Conservation (phyloP, 2,329 filamentous ascomycete genomes). For the Ophiognomonia clavigignenti-juglandacearum region DNA sequence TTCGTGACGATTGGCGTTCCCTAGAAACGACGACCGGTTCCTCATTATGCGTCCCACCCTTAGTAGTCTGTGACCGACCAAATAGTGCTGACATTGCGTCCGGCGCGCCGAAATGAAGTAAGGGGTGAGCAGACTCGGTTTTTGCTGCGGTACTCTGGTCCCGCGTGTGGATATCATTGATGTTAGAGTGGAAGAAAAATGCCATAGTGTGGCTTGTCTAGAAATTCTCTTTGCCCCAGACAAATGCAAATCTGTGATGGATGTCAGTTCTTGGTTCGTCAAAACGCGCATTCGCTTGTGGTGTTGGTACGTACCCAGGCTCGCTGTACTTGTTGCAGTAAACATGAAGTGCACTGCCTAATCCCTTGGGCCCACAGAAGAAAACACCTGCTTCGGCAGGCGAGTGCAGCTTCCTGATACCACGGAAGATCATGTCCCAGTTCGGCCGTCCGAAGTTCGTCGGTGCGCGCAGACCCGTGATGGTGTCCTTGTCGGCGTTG, state of each 20-base stretch:
- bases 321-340: slow-evolving; percentile 88
- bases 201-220: slow-evolving; percentile 28
- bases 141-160: neutral
- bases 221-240: slow-evolving; percentile 68
- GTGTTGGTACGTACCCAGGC: slow-evolving; percentile 55
- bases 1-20: neutral
- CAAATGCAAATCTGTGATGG: slow-evolving; percentile 52
- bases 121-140: neutral
- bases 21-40: neutral
- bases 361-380: slow-evolving; percentile 78
- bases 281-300: no score
- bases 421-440: slow-evolving; percentile 87
- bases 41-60: neutral
- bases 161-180: slow-evolving; percentile 14
- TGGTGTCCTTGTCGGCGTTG: slow-evolving; percentile 77
- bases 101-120: slow-evolving; percentile 8
- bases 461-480: slow-evolving; percentile 74
- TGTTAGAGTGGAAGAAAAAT: slow-evolving; percentile 3
- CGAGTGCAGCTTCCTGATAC: slow-evolving; percentile 72
- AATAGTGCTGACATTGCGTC: slow-evolving; percentile 11
- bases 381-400: slow-evolving; percentile 73
- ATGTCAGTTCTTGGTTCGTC: slow-evolving; percentile 22
- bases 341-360: slow-evolving; percentile 72
- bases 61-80: neutral
- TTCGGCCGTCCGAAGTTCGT: slow-evolving; percentile 85